Conservation (phyloP, 164 flowering plant species). For the Liquidambar formosana region DNA sequence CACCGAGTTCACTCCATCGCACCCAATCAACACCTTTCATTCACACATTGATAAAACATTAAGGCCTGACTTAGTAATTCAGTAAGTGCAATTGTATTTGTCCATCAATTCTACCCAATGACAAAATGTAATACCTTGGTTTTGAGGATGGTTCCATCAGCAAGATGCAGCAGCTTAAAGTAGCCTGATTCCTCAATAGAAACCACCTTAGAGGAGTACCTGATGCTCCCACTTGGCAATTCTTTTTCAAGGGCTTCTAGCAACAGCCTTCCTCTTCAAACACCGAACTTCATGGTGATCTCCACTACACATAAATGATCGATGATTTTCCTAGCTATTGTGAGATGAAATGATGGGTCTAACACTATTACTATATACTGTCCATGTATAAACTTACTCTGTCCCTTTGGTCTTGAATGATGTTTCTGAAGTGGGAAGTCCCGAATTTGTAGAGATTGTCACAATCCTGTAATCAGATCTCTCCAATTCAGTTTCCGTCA, state of each 20-base stretch:
- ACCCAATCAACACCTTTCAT: constrained; percentile 32
- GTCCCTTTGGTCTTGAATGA: constrained; percentile 22
- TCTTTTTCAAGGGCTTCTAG: constrained; percentile 57
- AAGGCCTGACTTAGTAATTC: not conserved
- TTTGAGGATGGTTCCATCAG: constrained; percentile 61
- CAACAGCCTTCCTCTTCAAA: constrained; percentile 46
- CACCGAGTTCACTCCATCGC: constrained; percentile 56
- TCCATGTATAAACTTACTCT: constrained; percentile 19
- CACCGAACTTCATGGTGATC: constrained; percentile 54
- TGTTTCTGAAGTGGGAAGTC: constrained; percentile 13
- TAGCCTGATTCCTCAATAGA: constrained; percentile 51
- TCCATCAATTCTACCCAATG: no score
- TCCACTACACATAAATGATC: constrained; percentile 37
- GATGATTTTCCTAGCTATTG: not conserved
- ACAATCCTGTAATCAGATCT: constrained; percentile 27
- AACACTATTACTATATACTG: not conserved
- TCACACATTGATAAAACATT: not conserved
- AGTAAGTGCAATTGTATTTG: no score
- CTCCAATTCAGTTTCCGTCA: no score
- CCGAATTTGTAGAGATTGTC: constrained; percentile 28
- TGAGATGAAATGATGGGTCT: not conserved
- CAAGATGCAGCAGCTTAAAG: constrained; percentile 62
- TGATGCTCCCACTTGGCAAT: constrained; percentile 69
- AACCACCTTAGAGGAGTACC: constrained; percentile 72
- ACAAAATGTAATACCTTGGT: constrained; percentile 50